Base-by-base conservation (phyloP, 1,139 yeast species). In the Lodderomyces jiufengensis region DNA sequence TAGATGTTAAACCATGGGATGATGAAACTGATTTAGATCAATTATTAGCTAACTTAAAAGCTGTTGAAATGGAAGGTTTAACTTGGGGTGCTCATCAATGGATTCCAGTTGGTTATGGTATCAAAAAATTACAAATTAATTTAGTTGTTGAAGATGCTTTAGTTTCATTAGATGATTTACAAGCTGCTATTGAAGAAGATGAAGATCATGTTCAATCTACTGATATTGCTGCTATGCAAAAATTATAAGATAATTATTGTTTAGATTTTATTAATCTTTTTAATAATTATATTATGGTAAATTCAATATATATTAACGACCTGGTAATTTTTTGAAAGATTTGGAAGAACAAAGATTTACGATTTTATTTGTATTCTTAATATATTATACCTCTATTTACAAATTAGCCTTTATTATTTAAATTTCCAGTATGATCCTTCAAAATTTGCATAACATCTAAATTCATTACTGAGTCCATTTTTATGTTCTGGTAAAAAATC, bases 1-100 rank as follows among this genome's bases (percentile, higher is more conserved):
- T 92, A 60, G 98, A 92, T 59, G 95, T 92, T 56, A 92, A 92
- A 84, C 97, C 97, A 73, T 92, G 98, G 98, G 98, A 92, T 72
- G 97, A 92, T 61, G 97, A 92, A 78, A 92, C 98, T 52, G 82
- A 90, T 66, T 78, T 94, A 67, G 95, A 92, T 43, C 82, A 81
- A 69, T 67, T 92, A 73, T 71, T 86, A 56, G 90, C 82, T 44
- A 78, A 80, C 68, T 97, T 88, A 61, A 88, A 87, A 80, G 63
- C 76, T 52, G 68, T 90, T 56, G 83, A 80, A 65, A 70, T 73
- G 73, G 97, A 90, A 36, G 99, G 99, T 80, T 84, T 94, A 63
- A 73, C 71, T 54, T 92, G 98, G 98, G 99, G 99, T 84, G 97
- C 94, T 61, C 83, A 76, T 78, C 92, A 84, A 76, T 88, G 80